These are phyloP conservation scores for Dalbergia cultrata DNA, from an alignment of 306 rosid species.

Conservation along the genomic window DNA sequence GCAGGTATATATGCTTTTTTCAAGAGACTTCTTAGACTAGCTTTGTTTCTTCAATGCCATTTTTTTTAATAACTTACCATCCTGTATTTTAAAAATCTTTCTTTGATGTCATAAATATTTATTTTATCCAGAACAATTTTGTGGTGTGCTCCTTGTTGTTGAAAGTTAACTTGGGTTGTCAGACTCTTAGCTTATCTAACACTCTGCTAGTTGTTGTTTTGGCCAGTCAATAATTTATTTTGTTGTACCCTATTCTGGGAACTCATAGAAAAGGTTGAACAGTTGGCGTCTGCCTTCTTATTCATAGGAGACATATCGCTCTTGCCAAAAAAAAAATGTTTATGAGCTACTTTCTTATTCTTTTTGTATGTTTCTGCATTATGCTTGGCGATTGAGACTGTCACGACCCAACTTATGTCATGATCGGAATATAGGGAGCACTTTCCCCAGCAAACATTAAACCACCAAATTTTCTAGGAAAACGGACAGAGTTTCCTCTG, in stretches of 20 bases:
- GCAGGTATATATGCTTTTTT: conserved; percentile 66
- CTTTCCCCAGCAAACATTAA: too few relatives aligned
- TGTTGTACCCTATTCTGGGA: conserved; percentile 1
- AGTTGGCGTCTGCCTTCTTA: conserved; percentile 29
- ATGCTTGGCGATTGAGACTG: background rate
- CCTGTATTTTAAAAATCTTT: conserved; percentile 16
- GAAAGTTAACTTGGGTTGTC: background rate
- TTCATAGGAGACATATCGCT: background rate
- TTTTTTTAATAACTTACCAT: conserved; percentile 6
- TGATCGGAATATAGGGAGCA: too few relatives aligned
- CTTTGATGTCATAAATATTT: conserved; percentile 16
- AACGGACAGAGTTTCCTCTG: too few relatives aligned
- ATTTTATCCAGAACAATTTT: conserved; percentile 4
- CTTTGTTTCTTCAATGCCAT: conserved; percentile 12
- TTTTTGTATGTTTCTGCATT: background rate
- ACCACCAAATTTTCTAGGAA: too few relatives aligned
- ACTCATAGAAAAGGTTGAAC: conserved; percentile 6
- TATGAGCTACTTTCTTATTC: background rate
- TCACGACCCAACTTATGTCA: too few relatives aligned
- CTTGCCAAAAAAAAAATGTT: background rate
- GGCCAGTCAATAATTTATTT: background rate
- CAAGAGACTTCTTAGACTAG: conserved; percentile 30
- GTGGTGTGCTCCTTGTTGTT: background rate
- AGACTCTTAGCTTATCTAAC: background rate
- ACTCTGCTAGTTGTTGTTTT: conserved; percentile 1